phyloP scores from a whole-genome alignment of 2,329 filamentous ascomycete genomes.

The Venturiaceae sp. region DNA sequence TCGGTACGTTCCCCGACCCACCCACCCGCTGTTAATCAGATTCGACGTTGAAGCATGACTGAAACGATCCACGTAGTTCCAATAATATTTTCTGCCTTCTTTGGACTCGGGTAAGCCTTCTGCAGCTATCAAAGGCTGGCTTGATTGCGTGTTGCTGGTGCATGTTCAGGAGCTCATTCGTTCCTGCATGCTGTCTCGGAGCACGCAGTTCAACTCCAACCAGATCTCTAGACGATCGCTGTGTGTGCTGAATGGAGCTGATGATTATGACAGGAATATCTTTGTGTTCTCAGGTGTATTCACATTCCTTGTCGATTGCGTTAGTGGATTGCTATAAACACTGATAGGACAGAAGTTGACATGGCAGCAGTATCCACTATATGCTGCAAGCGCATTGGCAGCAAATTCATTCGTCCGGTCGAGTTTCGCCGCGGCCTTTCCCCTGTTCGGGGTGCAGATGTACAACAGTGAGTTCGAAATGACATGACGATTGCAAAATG shows the following conservation, averaged over 20 bases:
- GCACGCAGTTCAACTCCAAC: background rate
- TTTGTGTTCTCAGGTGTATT: conserved; percentile 78
- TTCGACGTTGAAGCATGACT: background rate
- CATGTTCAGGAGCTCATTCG: background rate
- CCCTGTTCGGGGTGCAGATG: conserved; percentile 40
- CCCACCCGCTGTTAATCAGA: background rate
- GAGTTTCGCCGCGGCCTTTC: conserved; percentile 37
- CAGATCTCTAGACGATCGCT: conserved; percentile 11
- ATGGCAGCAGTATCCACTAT: conserved; percentile 32
- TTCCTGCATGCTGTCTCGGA: background rate
- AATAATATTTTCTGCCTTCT: conserved; percentile 38
- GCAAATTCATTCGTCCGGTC: conserved; percentile 41
- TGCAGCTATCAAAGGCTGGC: background rate
- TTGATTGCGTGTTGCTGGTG: background rate
- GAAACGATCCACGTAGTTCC: conserved; percentile 26
- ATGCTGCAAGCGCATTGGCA: conserved; percentile 39
- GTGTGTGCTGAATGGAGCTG: conserved; percentile 15
- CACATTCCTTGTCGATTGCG: conserved; percentile 67
- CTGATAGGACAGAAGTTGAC: background rate
- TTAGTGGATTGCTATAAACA: conserved; percentile 19
- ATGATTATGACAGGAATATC: conserved; percentile 47
- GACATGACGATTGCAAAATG: conserved; percentile 9
- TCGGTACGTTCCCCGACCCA: conserved; percentile 26
- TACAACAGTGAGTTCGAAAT: conserved; percentile 34
- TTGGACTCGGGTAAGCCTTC: conserved; percentile 31